Base-by-base conservation (phyloP, 768 basidiomycete species). In the Boletus coccyginus region DNA sequence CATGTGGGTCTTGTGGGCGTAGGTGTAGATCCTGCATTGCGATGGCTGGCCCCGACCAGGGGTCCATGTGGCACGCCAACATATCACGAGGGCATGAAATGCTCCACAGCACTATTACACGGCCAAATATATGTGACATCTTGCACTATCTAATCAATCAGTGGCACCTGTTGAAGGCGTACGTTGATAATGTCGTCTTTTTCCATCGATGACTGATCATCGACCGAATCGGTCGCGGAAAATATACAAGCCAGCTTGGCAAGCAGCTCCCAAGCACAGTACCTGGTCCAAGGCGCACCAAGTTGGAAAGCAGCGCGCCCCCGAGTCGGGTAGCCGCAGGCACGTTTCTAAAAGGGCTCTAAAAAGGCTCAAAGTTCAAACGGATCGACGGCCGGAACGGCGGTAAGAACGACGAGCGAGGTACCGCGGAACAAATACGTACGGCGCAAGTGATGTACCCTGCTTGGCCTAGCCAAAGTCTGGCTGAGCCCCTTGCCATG, bases 121-220 rank as follows among this genome's bases (percentile, higher is more conserved):
- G 35, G 2, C 35, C 5, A 35, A 35, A 35, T 35, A 13, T 35
- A 35, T 9, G 6, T 27, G 27, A 27, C 27, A 27, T 27, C 27
- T 27, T 27, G 6, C 27, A 33, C 52, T 52, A 63, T 64, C 62
- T 46, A 24, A 21, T 11, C 12, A 35, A 64, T 61, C 55, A 49
- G 50, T 64, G 43, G 53, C 36, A 41, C 27, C 11, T 5, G 33
- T 21, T 21, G 19, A 38, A 14, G 29, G 12, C 54, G 24, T 19
- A n/a, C 38, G 17, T 27, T 27, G 27, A 27, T 6, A 27, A 27
- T 27, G 27, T 6, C 27, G 4, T 27, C 7, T n/a, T 21, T 21
- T 21, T 21, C 21, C 21, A 40, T 40, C 16, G 39, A 40, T 36
- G 7, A 19, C n/a, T 7, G 29, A 43, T 44, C 56, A 55, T 55